phyloP scores from a whole-genome alignment of 352 stramenopile species.

The Poterioochromonas sp. region DNA sequence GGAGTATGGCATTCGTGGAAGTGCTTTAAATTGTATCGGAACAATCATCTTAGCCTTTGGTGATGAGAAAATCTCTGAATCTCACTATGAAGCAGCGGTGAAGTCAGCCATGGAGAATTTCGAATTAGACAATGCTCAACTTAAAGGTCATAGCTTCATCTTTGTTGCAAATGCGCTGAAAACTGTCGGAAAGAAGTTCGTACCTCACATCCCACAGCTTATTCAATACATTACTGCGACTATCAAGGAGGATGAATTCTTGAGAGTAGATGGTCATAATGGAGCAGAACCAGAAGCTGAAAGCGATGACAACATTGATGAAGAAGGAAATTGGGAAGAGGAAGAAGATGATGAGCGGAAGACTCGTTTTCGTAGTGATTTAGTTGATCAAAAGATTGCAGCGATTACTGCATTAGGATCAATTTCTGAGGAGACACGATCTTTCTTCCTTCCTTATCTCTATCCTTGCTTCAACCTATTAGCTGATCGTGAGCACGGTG shows the following conservation, averaged over 20 bases:
- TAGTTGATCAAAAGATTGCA: conserved; percentile 82
- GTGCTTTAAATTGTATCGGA: conserved; percentile 94
- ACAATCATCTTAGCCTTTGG: conserved; percentile 92
- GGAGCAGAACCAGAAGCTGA: too few species aligned
- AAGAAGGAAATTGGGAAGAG: conserved; percentile 59
- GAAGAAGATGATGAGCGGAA: conserved; percentile 51
- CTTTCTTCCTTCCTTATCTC: conserved; percentile 79
- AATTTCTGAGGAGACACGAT: conserved; percentile 83
- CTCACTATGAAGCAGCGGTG: conserved; percentile 85
- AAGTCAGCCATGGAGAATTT: conserved; percentile 79
- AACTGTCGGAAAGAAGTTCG: conserved; percentile 60
- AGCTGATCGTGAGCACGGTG: conserved; percentile 66
- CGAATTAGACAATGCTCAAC: conserved; percentile 80
- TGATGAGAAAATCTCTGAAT: conserved; percentile 78
- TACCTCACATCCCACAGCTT: conserved; percentile 69
- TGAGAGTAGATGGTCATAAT: conserved; percentile 7
- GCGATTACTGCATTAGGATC: conserved; percentile 87
- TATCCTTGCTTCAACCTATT: conserved; percentile 68
- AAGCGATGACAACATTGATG: conserved; percentile 60
- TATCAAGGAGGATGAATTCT: conserved; percentile 53
- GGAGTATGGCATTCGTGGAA: conserved; percentile 80
- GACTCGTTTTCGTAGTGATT: conserved; percentile 52
- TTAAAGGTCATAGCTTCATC: conserved; percentile 93
- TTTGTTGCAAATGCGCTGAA: conserved; percentile 96
- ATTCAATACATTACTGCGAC: conserved; percentile 62